Conservation (phyloP, 805 yeast species). For the Yarrowia bubula region DNA sequence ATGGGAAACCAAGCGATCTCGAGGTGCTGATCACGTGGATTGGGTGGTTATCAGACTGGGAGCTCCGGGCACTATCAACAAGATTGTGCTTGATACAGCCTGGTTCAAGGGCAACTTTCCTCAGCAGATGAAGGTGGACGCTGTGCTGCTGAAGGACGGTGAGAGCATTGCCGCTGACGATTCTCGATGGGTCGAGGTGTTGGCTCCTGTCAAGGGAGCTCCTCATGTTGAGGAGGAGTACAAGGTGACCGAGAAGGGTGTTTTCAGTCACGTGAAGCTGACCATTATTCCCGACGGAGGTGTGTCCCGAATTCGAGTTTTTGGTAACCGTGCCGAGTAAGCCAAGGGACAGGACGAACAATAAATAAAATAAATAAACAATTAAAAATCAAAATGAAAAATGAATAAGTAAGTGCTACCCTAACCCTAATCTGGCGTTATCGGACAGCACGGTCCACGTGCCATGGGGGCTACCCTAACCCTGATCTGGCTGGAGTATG, state of each 20-base stretch:
- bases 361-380: not conserved
- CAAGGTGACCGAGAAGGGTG: conserved; percentile 32
- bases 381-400: no score
- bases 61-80: conserved; percentile 52
- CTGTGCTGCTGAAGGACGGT: conserved; percentile 42
- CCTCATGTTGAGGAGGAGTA: conserved; percentile 79
- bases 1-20: conserved; percentile 94
- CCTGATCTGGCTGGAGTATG: no score
- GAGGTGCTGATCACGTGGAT: conserved; percentile 80
- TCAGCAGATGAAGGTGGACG: conserved; percentile 71
- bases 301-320: conserved; percentile 82
- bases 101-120: conserved; percentile 96
- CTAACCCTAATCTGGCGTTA: no score
- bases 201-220: conserved; percentile 68
- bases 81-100: conserved; percentile 82
- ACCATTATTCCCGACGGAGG: conserved; percentile 97
- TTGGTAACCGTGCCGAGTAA: conserved; percentile 47
- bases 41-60: conserved; percentile 89
- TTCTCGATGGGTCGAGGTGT: conserved; percentile 60
- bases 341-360: no score
- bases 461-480: no score
- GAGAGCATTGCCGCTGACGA: conserved; percentile 45
- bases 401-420: no score
- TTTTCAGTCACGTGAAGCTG: conserved; percentile 67
- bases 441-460: no score